A percentile compares a stretch with the other conserved stretches of the same genome.
phyloP scores from a whole-genome alignment of 2,329 filamentous ascomycete species.

The Purpureocillium takamizusanense region DNA sequence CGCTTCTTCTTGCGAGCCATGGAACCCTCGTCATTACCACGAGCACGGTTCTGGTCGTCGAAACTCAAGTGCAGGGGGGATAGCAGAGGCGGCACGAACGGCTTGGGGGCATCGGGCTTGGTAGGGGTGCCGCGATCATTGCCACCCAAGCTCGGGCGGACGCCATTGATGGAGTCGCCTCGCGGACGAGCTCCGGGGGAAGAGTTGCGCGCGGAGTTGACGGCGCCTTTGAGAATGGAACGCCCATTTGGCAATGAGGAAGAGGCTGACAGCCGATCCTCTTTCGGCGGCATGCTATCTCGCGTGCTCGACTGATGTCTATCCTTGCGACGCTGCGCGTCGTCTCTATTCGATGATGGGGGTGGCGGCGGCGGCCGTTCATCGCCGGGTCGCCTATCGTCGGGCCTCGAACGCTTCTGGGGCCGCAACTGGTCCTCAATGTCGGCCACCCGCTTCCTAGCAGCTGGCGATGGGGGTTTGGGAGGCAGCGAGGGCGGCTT shows the following conservation, averaged over 20 bases:
- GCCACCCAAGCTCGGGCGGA: slow-evolving; percentile 20
- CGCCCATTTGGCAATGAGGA: slow-evolving; percentile 28
- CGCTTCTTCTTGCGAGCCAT: slow-evolving; percentile 23
- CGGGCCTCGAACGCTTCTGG: slow-evolving; percentile 36
- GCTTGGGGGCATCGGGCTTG: slow-evolving; percentile 28
- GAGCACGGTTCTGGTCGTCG: slow-evolving; percentile 21
- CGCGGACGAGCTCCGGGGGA: slow-evolving; percentile 29
- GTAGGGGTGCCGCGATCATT: slow-evolving; percentile 26
- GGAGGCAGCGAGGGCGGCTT: slow-evolving; percentile 27
- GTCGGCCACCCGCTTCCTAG: slow-evolving; percentile 37
- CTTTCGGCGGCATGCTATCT: slow-evolving; percentile 18
- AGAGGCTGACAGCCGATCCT: slow-evolving; percentile 13
- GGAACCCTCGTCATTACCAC: slow-evolving; percentile 14
- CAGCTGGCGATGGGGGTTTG: slow-evolving; percentile 31
- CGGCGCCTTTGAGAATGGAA: slow-evolving; percentile 19
- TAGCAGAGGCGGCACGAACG: slow-evolving; percentile 39
- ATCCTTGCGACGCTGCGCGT: slow-evolving; percentile 22
- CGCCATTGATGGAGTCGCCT: slow-evolving; percentile 33
- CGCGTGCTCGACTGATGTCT: slow-evolving; percentile 10
- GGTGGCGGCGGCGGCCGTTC: slow-evolving; percentile 20
- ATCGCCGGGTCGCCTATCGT: slow-evolving; percentile 21
- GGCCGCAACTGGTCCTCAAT: slow-evolving; percentile 32
- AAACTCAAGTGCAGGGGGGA: slow-evolving; percentile 42
- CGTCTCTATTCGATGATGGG: slow-evolving; percentile 24
- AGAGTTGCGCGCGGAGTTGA: slow-evolving; percentile 15